phyloP scores from a whole-genome alignment of 345 rosid genomes.

The Arabidopsis arenosa region DNA sequence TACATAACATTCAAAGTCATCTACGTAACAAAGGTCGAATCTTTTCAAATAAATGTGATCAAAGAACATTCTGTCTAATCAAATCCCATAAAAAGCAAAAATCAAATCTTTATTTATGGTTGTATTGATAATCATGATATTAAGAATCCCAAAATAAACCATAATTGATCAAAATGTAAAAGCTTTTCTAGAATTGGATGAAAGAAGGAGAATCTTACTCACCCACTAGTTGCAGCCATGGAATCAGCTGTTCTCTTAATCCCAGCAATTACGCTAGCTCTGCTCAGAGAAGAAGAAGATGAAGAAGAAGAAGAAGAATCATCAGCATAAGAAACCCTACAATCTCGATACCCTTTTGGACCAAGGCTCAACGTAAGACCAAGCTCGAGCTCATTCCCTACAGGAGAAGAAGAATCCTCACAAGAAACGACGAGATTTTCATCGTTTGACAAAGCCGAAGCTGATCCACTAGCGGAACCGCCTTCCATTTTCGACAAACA shows the following conservation, averaged over 20 bases:
- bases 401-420: constrained; percentile 79
- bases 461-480: constrained; percentile 46
- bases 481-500: constrained; percentile 43
- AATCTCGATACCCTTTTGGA: constrained; percentile 45
- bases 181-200: constrained; percentile 4
- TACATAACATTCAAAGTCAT: constrained; percentile 6
- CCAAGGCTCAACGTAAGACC: constrained; percentile 72
- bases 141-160: not conserved
- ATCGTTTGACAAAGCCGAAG: constrained; percentile 66
- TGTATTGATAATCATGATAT: not conserved
- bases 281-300: constrained; percentile 54
- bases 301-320: constrained; percentile 52
- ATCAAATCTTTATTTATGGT: not conserved
- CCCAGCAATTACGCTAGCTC: constrained; percentile 59
- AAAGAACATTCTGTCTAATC: constrained; percentile 24
- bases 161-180: constrained; percentile 32
- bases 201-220: constrained; percentile 46
- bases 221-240: constrained; percentile 64
- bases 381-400: constrained; percentile 62
- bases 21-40: constrained; percentile 15
- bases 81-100: constrained; percentile 14
- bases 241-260: constrained; percentile 76
- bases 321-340: constrained; percentile 62
- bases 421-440: constrained; percentile 62
- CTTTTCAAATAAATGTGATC: constrained; percentile 26